Base-by-base conservation (phyloP, 352 stramenopile genomes). In the Globisporangium lucens region DNA sequence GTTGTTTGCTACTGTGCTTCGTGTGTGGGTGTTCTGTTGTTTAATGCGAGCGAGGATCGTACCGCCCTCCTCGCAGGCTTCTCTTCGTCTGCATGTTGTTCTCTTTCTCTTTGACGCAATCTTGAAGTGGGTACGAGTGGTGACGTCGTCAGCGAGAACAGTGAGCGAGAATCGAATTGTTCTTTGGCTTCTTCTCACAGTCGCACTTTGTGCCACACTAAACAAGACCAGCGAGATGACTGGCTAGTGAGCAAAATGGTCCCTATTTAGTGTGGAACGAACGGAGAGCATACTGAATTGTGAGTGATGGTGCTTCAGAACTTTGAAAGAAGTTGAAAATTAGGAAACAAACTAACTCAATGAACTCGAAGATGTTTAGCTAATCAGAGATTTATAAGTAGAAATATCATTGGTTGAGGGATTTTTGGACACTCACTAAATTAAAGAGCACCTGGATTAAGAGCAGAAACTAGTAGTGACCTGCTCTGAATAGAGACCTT, bases 41-140 rank as follows among this genome's bases (percentile, higher is more conserved):
- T 61, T 24, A 51, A 51, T 51, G 43, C 43, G 43, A 10, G 41
- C 6, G 41, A 22, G 6, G 0, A 22, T 49, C 13, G 41, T 49
- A n/a, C 38, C 38, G 38, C 38, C n/a, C 29, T 41, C 29, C 38
- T 61, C 3, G 20, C 30, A 46, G 46, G 55, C 38, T 35, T 22
- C 29, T 36, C 29, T 61, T 61, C 55, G 55, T 61, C 55, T 61
- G 55, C 55, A 61, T 61, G 30, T 38, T 12, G 29, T 27, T 22
- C 27, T 60, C 53, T 46, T 61, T 46, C 56, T 33, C 30, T 22
- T 38, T 61, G 56, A 61, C 56, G 56, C 56, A 61, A 61, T 61
- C 56, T 61, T 61, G 56, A 61, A 61, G 33, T 61, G 56, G 56
- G 33, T 61, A 49, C 33, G 52, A 6, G 8, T 12, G 36, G 2